Evolutionary conservation across 2,329 filamentous ascomycete species (phyloP).

Genomic region (Scolecobasidium constrictum): DNA sequence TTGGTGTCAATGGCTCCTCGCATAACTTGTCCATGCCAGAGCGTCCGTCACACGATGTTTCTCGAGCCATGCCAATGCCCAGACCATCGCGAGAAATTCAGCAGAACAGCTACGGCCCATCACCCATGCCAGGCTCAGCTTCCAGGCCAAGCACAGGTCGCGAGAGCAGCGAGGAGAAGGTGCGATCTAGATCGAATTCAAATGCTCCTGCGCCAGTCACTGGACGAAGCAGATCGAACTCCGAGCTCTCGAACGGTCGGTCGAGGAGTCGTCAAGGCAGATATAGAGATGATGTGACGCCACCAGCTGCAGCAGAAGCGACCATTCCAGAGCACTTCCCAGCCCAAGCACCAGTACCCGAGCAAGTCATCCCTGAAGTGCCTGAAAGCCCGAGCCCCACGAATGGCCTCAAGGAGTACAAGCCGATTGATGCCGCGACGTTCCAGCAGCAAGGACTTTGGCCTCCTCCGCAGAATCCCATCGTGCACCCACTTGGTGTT

Average conservation of each 20-base stretch:
- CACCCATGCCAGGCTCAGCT: background rate
- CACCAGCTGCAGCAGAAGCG: constrained; percentile 8
- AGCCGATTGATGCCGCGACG: background rate
- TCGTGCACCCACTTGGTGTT: background rate
- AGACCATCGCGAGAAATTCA: background rate
- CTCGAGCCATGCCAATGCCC: background rate
- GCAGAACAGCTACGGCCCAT: background rate
- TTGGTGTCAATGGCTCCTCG: constrained; percentile 41
- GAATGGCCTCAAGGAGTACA: constrained; percentile 1
- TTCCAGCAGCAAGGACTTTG: constrained; percentile 9
- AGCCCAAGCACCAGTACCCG: background rate
- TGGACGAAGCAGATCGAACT: constrained; percentile 10
- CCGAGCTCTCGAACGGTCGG: constrained; percentile 10
- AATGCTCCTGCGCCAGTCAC: background rate
- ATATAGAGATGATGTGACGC: constrained; percentile 11
- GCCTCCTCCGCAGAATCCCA: constrained; percentile 4
- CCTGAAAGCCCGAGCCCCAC: background rate
- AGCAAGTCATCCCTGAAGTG: background rate
- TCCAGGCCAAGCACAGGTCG: constrained; percentile 4
- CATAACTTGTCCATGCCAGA: constrained; percentile 6
- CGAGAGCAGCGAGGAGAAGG: constrained; percentile 5
- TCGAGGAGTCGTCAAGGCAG: constrained; percentile 10
- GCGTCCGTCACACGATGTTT: constrained; percentile 2
- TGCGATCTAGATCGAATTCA: constrained; percentile 6
- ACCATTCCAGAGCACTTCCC: constrained; percentile 10